phyloP scores from a whole-genome alignment of 2,329 filamentous ascomycete genomes.

The Colletotrichum sp. region DNA sequence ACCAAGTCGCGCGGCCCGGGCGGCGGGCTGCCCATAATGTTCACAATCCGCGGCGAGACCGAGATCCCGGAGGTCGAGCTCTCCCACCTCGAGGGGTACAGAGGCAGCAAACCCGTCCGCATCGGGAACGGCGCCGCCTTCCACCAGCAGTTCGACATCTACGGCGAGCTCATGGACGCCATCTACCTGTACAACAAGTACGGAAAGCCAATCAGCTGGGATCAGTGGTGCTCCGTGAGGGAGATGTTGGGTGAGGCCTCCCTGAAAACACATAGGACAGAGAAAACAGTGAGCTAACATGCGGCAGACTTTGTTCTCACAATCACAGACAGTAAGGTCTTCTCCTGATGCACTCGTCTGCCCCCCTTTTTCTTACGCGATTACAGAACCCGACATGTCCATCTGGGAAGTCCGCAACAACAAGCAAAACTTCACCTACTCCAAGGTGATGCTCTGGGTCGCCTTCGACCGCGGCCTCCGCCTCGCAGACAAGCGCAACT shows the following conservation, averaged over 20 bases:
- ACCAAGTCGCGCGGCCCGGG: constrained; percentile 63
- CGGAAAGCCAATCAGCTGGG: constrained; percentile 77
- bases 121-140: constrained; percentile 80
- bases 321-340: constrained; percentile 59
- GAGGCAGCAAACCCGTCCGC: constrained; percentile 72
- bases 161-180: constrained; percentile 78
- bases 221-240: constrained; percentile 75
- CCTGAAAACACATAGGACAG: background rate
- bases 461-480: constrained; percentile 78
- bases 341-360: background rate
- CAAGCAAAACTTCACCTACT: constrained; percentile 80
- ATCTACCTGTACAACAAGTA: constrained; percentile 84
- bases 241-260: constrained; percentile 60
- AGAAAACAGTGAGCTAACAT: background rate
- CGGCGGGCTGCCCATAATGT: constrained; percentile 78
- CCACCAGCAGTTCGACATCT: constrained; percentile 80
- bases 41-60: constrained; percentile 76
- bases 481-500: constrained; percentile 74
- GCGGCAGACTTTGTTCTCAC: constrained; percentile 70
- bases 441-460: constrained; percentile 86
- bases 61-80: constrained; percentile 76
- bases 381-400: constrained; percentile 73
- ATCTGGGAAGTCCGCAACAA: constrained; percentile 82
- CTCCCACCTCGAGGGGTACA: constrained; percentile 74
- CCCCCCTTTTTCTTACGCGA: too few species aligned